These are phyloP conservation scores for Suillus lakei DNA, from an alignment of 768 basidiomycete species.

Conservation along the genomic window DNA sequence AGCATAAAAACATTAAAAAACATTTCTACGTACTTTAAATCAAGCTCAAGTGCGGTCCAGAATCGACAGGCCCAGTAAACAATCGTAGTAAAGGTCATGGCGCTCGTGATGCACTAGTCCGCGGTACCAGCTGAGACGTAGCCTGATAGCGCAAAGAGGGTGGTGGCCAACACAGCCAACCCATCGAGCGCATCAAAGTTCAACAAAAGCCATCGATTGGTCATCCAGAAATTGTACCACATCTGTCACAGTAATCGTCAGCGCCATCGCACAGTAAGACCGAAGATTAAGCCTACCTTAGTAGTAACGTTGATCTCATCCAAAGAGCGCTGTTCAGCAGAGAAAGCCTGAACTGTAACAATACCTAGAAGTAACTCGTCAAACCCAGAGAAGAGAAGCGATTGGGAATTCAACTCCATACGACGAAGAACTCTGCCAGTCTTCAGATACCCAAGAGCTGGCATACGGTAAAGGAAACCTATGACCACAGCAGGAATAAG, in stretches of 20 bases:
- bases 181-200: constrained; percentile 84
- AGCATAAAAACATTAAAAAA: not conserved
- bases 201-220: constrained; percentile 82
- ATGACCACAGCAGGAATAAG: constrained; percentile 76
- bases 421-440: constrained; percentile 85
- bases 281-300: constrained; percentile 49
- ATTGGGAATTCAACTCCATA: constrained; percentile 89
- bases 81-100: constrained; percentile 60
- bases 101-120: constrained; percentile 77
- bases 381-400: constrained; percentile 85
- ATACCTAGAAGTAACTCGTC: constrained; percentile 88
- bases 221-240: constrained; percentile 93
- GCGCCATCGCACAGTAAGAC: not conserved
- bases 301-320: constrained; percentile 79
- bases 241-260: constrained; percentile 45
- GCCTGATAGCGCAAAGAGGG: constrained; percentile 73
- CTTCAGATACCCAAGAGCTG: constrained; percentile 75
- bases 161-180: constrained; percentile 73
- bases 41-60: constrained; percentile 67
- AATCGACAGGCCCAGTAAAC: constrained; percentile 57
- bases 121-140: constrained; percentile 64
- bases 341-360: constrained; percentile 92
- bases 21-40: constrained; percentile 63
- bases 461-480: constrained; percentile 70
- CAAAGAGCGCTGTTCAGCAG: constrained; percentile 78